Conservation (phyloP, 257 asterid genomes). For the Knoxia roxburghii region DNA sequence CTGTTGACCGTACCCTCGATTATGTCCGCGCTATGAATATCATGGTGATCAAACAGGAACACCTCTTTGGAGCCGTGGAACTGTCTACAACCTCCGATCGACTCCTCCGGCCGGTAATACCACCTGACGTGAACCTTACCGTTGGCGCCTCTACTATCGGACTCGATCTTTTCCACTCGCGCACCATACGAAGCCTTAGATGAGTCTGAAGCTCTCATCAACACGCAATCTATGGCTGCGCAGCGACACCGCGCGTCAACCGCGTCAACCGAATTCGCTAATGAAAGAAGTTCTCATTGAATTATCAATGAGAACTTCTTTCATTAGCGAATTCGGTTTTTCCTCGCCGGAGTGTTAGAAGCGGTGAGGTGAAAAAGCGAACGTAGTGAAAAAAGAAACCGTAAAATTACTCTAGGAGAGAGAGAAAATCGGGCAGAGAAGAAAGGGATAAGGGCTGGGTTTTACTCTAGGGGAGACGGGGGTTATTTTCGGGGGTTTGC, state of each 20-base stretch:
- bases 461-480: too few species aligned
- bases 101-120: constrained; percentile 98
- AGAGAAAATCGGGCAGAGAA: too few species aligned
- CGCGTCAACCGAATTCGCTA: too few species aligned
- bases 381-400: not conserved
- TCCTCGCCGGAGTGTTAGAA: not conserved
- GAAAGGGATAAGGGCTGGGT: too few species aligned
- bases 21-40: constrained; percentile 82
- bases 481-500: constrained; percentile 63
- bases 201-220: constrained; percentile 79
- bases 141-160: constrained; percentile 77
- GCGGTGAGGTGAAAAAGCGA: not conserved
- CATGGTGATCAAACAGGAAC: constrained; percentile 83
- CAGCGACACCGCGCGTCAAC: constrained; percentile 10
- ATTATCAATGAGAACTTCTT: constrained; percentile 6
- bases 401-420: too few species aligned
- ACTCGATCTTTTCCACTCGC: constrained; percentile 75
- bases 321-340: not conserved
- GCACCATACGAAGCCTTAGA: constrained; percentile 87
- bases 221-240: constrained; percentile 83
- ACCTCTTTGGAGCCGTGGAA: constrained; percentile 92
- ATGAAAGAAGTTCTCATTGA: too few species aligned
- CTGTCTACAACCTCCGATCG: constrained; percentile 87
- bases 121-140: constrained; percentile 71
- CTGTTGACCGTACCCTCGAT: constrained; percentile 83